Evolutionary conservation across 1,139 yeast genomes (phyloP), one percentile per base, ranked within the genome.

Genomic region (Suhomyces bribrorum): DNA sequence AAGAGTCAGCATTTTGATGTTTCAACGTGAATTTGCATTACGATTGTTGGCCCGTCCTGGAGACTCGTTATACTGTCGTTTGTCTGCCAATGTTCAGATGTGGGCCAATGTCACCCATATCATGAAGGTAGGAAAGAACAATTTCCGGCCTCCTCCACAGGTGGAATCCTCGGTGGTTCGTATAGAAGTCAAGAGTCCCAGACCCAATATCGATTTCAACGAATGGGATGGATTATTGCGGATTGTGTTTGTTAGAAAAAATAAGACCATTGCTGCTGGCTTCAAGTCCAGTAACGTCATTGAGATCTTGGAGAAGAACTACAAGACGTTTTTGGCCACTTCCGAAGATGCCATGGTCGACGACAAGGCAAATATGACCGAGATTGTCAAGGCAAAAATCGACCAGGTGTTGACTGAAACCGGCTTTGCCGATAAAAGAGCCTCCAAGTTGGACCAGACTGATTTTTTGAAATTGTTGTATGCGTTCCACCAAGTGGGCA

Each of bases 61-160:
- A 18, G 98, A 92, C 51, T 64, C 88, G 2, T 70, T 94, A 34
- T 92, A 92, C 67, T 89, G 97, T 62, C 77, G 99, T 53, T 73
- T 92, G 41, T 84, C 95, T 14, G 98, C 96, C 24, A 94, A 92
- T 57, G 97, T 92, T 0, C 98, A 92, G 58, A 90, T 92, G 97
- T 92, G 98, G 97, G 96, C 97, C 15, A 87, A 87, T 49, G 97
- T 94, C 15, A 89, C 96, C 6, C 98, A 92, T 62, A 87, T 92
- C 41, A 92, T 92, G 99, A 94, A 94, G 63, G 98, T 92, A 28
- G 97, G 98, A 23, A 84, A 82, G 58, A 94, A 94, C 61, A 92
- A 92, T 59, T 92, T 92, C 73, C 77, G 97, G 49, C 99, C 99
- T 26, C 99, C 99, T 14, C 99, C 99, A 41, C 92, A 92, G 62